Evolutionary conservation across 2,329 filamentous ascomycete genomes (phyloP).

Genomic region (Xylariaceae sp.): DNA sequence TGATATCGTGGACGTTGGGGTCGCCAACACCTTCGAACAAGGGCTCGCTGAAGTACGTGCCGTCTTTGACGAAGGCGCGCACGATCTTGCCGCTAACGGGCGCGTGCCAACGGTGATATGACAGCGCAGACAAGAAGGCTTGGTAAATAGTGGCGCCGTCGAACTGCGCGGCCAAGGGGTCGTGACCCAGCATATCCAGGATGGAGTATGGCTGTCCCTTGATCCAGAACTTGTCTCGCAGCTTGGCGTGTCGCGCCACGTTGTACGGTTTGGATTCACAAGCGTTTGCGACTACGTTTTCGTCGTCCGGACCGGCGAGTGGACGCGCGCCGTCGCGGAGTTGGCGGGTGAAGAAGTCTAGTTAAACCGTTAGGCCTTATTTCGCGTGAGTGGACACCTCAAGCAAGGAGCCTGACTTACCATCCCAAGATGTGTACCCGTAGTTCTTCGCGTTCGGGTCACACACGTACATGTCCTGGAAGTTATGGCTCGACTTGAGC

Average conservation of each 20-base stretch:
- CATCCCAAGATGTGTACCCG: conserved; percentile 65
- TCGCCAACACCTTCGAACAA: conserved; percentile 51
- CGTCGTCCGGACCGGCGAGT: conserved; percentile 53
- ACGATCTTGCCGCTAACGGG: conserved; percentile 62
- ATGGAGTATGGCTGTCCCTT: conserved; percentile 65
- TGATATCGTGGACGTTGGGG: conserved; percentile 30
- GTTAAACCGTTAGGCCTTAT: neutral
- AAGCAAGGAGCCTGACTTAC: no score
- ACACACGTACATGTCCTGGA: conserved; percentile 67
- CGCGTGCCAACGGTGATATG: conserved; percentile 67
- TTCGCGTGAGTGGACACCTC: no score
- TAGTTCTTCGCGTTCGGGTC: conserved; percentile 59
- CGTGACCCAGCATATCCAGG: conserved; percentile 57
- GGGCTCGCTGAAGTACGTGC: conserved; percentile 66
- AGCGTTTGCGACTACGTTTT: conserved; percentile 58
- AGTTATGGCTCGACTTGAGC: conserved; percentile 49
- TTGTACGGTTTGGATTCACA: conserved; percentile 61
- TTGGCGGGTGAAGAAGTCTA: conserved; percentile 62
- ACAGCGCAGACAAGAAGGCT: conserved; percentile 63
- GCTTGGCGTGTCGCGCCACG: conserved; percentile 45
- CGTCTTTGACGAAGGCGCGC: conserved; percentile 56
- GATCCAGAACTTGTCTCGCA: conserved; percentile 63
- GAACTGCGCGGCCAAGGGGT: conserved; percentile 53
- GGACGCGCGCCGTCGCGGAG: conserved; percentile 56
- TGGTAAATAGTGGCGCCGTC: conserved; percentile 64